Percentiles rank a stretch among this genome's conserved stretches.
These are phyloP conservation scores for Diplodia corticola DNA, from an alignment of 2,329 filamentous ascomycete species.

Conservation along the genomic window DNA sequence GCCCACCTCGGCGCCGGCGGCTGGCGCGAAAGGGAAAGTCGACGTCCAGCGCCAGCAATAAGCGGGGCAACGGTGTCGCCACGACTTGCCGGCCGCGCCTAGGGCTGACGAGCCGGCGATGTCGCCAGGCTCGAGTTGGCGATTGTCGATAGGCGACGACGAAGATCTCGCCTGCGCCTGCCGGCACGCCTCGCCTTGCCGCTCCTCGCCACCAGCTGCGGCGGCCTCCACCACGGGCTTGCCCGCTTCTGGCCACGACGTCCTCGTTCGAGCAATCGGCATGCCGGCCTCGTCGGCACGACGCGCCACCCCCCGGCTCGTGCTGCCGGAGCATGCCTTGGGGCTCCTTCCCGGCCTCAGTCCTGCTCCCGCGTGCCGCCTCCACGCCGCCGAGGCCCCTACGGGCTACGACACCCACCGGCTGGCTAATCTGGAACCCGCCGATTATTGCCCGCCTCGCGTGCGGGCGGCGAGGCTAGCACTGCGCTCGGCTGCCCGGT, in stretches of 20 bases:
- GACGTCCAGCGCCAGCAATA: background rate
- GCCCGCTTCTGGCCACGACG: background rate
- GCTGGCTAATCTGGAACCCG: background rate
- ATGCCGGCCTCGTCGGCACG: constrained; percentile 19
- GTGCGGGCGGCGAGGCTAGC: background rate
- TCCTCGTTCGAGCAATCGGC: constrained; percentile 10
- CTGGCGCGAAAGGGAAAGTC: background rate
- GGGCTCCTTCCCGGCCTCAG: background rate
- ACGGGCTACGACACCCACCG: background rate
- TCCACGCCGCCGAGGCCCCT: background rate
- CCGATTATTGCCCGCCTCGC: constrained; percentile 14
- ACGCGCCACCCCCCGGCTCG: background rate
- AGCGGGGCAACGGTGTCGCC: background rate
- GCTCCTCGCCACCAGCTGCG: constrained; percentile 7
- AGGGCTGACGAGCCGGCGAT: background rate
- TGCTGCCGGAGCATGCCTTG: constrained; percentile 9
- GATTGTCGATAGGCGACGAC: constrained; percentile 14
- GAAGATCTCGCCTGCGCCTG: constrained; percentile 17
- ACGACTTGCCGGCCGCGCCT: background rate
- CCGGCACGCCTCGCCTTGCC: constrained; percentile 1
- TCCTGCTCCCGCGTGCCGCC: background rate
- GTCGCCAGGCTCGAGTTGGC: background rate
- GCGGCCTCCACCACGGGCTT: background rate
- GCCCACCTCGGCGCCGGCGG: background rate
- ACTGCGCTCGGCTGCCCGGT: background rate